Conservation (phyloP, 768 basidiomycete genomes). For the Russula sp. region DNA sequence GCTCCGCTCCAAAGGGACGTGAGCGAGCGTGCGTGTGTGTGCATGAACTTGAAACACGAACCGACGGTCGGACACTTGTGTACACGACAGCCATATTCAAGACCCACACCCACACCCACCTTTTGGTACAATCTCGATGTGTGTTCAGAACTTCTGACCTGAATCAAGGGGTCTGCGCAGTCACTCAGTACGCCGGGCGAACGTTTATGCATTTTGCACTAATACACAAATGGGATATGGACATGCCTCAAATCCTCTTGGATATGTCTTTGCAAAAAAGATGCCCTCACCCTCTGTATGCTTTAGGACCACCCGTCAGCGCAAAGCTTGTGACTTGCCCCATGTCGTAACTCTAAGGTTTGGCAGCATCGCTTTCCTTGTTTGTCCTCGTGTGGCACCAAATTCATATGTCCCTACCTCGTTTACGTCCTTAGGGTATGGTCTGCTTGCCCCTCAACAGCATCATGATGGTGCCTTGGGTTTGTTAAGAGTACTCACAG, state of each 20-base stretch:
- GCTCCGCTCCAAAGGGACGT: not conserved
- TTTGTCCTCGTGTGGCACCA: not conserved
- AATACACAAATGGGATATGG: not conserved
- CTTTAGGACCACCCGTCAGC: not conserved
- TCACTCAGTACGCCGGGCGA: not conserved
- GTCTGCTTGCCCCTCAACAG: not conserved
- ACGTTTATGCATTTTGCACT: not conserved
- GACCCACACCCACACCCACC: not conserved
- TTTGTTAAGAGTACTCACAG: not conserved
- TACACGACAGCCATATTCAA: too few relatives aligned
- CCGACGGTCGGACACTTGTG: too few relatives aligned
- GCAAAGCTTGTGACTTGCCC: not conserved
- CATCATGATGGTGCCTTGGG: conserved; percentile 8
- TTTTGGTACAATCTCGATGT: not conserved
- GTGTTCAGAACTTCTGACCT: not conserved
- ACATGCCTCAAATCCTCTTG: not conserved
- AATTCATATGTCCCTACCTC: not conserved
- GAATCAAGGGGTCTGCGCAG: too few relatives aligned
- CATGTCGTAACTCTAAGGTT: not conserved
- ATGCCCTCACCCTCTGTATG: not conserved
- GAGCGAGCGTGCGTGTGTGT: too few relatives aligned
- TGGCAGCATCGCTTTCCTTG: not conserved
- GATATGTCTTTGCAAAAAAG: not conserved
- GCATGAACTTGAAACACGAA: too few relatives aligned
- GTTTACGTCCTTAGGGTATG: conserved; percentile 1